These are phyloP conservation scores for Yarrowia sp. DNA, from an alignment of 805 yeast species.

Conservation along the genomic window DNA sequence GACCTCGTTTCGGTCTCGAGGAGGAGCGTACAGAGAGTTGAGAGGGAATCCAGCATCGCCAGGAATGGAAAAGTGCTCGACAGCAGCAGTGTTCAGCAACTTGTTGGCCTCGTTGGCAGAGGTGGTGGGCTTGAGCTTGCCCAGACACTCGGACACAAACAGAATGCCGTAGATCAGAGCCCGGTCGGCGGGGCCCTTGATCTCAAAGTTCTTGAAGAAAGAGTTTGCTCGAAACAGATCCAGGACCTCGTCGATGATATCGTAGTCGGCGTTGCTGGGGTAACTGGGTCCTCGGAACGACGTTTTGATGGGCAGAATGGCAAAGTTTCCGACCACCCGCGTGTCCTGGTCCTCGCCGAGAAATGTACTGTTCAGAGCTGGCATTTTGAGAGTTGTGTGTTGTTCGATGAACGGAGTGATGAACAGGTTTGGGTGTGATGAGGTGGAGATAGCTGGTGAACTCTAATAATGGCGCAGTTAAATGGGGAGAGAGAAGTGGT, in stretches of 20 bases:
- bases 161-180: constrained; percentile 91
- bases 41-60: constrained; percentile 96
- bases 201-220: constrained; percentile 95
- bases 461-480: constrained; percentile 29
- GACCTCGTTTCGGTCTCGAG: constrained; percentile 74
- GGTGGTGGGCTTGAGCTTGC: constrained; percentile 60
- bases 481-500: background rate
- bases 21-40: constrained; percentile 77
- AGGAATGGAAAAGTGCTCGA: constrained; percentile 89
- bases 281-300: constrained; percentile 90
- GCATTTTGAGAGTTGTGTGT: constrained; percentile 17
- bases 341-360: constrained; percentile 48
- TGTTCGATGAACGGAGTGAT: background rate
- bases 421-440: constrained; percentile 18
- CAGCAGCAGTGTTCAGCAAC: constrained; percentile 79
- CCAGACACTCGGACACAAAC: constrained; percentile 83
- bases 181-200: constrained; percentile 94
- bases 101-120: constrained; percentile 54
- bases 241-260: constrained; percentile 86
- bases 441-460: constrained; percentile 24
- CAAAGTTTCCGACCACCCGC: constrained; percentile 69
- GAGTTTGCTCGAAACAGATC: constrained; percentile 96
- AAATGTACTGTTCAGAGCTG: constrained; percentile 51
- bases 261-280: constrained; percentile 76
- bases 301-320: constrained; percentile 84